phyloP scores from a whole-genome alignment of 805 yeast genomes.

The Suhomyces sp. region DNA sequence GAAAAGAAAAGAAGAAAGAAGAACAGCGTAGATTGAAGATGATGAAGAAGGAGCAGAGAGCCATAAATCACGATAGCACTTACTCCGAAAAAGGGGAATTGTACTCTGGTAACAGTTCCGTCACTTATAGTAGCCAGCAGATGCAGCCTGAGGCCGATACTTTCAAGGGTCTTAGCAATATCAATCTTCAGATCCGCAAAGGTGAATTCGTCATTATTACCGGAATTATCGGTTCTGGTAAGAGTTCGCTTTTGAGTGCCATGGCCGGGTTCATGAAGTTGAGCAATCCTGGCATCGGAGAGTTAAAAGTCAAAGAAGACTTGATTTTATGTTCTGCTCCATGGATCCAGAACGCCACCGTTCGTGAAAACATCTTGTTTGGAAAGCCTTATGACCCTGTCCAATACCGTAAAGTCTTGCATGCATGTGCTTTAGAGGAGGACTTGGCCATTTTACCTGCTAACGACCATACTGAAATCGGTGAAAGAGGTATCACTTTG shows the following conservation, averaged over 20 bases:
- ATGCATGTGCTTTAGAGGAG: constrained; percentile 40
- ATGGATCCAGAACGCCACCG: constrained; percentile 45
- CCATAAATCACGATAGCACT: constrained; percentile 5
- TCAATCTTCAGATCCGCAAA: constrained; percentile 27
- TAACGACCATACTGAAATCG: constrained; percentile 41
- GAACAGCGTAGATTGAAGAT: constrained; percentile 9
- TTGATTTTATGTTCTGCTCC: constrained; percentile 35
- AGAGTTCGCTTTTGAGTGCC: constrained; percentile 39
- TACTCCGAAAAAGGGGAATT: constrained; percentile 2
- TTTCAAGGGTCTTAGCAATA: constrained; percentile 34
- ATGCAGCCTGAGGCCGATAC: not conserved
- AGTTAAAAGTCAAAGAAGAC: constrained; percentile 24
- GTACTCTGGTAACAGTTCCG: constrained; percentile 1
- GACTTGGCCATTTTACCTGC: constrained; percentile 35
- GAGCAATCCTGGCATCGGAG: constrained; percentile 23
- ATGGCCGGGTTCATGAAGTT: constrained; percentile 40
- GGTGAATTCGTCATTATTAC: constrained; percentile 41
- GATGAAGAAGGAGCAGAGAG: constrained; percentile 10
- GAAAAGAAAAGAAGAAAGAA: constrained; percentile 12
- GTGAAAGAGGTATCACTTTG: constrained; percentile 43
- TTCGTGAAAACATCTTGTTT: constrained; percentile 38
- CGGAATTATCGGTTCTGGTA: constrained; percentile 44
- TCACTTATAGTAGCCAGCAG: not conserved
- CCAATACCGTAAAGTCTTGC: constrained; percentile 26
- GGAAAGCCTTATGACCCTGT: constrained; percentile 31